A percentile compares a stretch with the other conserved stretches of the same genome.
Conservation (phyloP, 352 stramenopile species). For the Thalassiosira sp. region DNA sequence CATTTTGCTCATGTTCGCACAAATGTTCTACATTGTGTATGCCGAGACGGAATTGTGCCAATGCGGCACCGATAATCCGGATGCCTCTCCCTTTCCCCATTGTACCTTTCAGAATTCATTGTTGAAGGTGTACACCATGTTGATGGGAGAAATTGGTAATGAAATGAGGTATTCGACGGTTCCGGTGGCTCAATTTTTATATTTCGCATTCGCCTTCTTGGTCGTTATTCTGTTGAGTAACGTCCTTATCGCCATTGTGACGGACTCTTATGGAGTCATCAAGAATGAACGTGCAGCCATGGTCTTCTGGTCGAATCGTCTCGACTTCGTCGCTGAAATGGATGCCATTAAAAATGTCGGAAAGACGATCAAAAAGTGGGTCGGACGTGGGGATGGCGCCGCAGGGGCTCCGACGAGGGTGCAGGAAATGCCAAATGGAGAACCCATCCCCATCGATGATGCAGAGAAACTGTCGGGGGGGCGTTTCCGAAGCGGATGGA, state of each 20-base stretch:
- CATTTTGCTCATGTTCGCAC: conserved; percentile 77
- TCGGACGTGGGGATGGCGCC: conserved; percentile 10
- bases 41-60: conserved; percentile 50
- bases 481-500: conserved; percentile 59
- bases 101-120: conserved; percentile 67
- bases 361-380: conserved; percentile 23
- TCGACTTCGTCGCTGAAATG: conserved; percentile 82
- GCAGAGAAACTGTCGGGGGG: conserved; percentile 26
- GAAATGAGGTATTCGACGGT: conserved; percentile 49
- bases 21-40: conserved; percentile 81
- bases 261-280: conserved; percentile 80
- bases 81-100: conserved; percentile 58
- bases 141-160: conserved; percentile 78
- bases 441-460: conserved; percentile 20
- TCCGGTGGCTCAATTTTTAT: conserved; percentile 70
- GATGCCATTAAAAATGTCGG: conserved; percentile 70
- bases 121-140: conserved; percentile 79
- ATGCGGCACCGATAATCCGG: conserved; percentile 5
- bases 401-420: conserved; percentile 38
- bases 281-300: conserved; percentile 78
- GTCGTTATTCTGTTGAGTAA: conserved; percentile 80
- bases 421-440: conserved; percentile 38
- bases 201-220: conserved; percentile 73
- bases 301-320: conserved; percentile 81
- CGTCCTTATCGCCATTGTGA: conserved; percentile 83